phyloP scores from a whole-genome alignment of 768 basidiomycete genomes.

The Termitomyces sp. region DNA sequence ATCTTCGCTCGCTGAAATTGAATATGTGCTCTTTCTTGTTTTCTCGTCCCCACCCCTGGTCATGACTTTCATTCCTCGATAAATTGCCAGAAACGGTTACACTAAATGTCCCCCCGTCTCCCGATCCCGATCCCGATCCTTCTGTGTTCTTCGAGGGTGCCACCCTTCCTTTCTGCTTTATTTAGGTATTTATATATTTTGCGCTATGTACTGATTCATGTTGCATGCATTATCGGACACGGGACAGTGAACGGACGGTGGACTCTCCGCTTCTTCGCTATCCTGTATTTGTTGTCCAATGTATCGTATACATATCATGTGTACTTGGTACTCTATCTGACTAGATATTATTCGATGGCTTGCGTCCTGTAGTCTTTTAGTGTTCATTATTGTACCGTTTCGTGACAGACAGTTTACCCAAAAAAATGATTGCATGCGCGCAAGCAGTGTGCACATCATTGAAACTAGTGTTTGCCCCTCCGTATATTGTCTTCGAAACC shows the following conservation, averaged over 20 bases:
- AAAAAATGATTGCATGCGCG: no score
- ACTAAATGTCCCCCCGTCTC: conserved; percentile 3
- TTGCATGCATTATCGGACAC: conserved; percentile 29
- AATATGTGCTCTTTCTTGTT: not conserved
- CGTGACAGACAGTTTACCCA: no score
- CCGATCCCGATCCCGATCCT: conserved; percentile 13
- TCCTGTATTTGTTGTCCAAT: conserved; percentile 43
- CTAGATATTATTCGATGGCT: not conserved
- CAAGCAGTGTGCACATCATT: no score
- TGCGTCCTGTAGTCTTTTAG: not conserved
- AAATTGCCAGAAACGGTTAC: not conserved
- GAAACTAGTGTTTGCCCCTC: no score
- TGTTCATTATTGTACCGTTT: no score
- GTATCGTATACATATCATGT: conserved; percentile 13
- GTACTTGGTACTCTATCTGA: not conserved
- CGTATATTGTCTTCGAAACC: no score
- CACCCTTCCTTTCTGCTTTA: not conserved
- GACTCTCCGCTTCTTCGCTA: conserved; percentile 46
- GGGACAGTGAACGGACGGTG: conserved; percentile 56
- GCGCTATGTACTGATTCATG: conserved; percentile 6
- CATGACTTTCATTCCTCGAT: not conserved
- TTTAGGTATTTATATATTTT: conserved; percentile 14
- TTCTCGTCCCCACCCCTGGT: no score
- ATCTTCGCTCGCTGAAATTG: no score
- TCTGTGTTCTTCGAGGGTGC: not conserved